Conservation (phyloP, 805 yeast genomes). For the Ogataea methylovora region DNA sequence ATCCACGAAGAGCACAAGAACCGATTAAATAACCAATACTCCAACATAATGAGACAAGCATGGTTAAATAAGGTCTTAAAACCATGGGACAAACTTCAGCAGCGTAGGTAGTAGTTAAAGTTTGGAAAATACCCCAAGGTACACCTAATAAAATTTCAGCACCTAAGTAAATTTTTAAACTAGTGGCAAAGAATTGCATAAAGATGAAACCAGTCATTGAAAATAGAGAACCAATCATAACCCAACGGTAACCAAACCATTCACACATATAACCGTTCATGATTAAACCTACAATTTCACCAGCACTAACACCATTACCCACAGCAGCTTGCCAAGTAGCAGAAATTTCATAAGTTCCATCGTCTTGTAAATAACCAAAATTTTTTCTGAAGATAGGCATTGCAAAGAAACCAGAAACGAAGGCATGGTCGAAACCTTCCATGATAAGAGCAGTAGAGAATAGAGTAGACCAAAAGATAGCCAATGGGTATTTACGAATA, state of each 20-base stretch:
- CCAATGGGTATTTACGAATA: conserved; percentile 30
- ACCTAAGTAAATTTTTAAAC: conserved; percentile 29
- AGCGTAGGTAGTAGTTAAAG: conserved; percentile 47
- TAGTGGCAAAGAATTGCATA: conserved; percentile 33
- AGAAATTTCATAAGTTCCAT: conserved; percentile 25
- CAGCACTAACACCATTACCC: conserved; percentile 17
- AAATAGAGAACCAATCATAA: conserved; percentile 26
- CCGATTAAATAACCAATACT: conserved; percentile 50
- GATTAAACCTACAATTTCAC: conserved; percentile 29
- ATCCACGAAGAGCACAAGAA: conserved; percentile 37
- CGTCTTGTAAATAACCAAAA: conserved; percentile 18
- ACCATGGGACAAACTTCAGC: conserved; percentile 49
- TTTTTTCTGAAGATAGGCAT: conserved; percentile 29
- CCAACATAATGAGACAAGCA: conserved; percentile 46
- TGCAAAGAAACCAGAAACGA: conserved; percentile 27
- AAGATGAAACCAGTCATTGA: conserved; percentile 27
- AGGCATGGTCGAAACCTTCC: conserved; percentile 37
- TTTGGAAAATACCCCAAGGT: conserved; percentile 50
- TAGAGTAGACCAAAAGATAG: conserved; percentile 31
- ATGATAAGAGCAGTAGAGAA: conserved; percentile 30
- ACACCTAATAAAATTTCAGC: conserved; percentile 39
- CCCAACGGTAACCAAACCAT: conserved; percentile 32
- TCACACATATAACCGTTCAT: conserved; percentile 34
- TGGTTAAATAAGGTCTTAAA: conserved; percentile 41
- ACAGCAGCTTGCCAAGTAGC: conserved; percentile 39